Conservation (phyloP, 495 filamentous ascomycete genomes). For the Cercophora sp. region DNA sequence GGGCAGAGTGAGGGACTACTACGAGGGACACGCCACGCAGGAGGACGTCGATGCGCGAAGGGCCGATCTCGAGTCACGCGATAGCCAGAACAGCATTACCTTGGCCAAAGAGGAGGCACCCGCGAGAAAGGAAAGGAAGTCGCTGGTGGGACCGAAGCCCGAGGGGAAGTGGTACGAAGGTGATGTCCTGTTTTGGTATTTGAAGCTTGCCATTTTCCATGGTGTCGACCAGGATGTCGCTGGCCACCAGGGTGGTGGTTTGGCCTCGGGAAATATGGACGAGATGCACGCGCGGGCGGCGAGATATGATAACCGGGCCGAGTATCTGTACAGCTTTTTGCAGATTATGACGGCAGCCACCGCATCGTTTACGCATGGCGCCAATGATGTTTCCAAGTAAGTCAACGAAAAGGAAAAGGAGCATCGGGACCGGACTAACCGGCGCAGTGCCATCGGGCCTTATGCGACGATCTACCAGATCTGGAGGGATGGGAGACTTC, state of each 20-base stretch:
- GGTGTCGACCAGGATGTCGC: conserved; percentile 57
- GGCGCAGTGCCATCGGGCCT: conserved; percentile 57
- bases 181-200: conserved; percentile 34
- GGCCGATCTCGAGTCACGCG: not conserved
- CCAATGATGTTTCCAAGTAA: conserved; percentile 68
- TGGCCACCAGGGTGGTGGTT: conserved; percentile 41
- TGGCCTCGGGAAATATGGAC: conserved; percentile 26
- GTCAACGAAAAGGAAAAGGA: not conserved
- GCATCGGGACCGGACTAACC: not conserved
- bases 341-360: no score
- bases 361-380: no score
- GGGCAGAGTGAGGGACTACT: conserved; percentile 49
- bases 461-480: conserved; percentile 65
- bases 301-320: no score
- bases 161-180: conserved; percentile 28
- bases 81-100: not conserved
- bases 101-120: not conserved
- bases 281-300: conserved; percentile 60
- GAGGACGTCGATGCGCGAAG: conserved; percentile 41
- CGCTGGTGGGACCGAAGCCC: conserved; percentile 22
- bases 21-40: conserved; percentile 44
- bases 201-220: conserved; percentile 44
- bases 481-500: conserved; percentile 49
- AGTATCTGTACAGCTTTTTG: no score
- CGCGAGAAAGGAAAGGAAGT: not conserved